phyloP scores from a whole-genome alignment of 129 eudicot species.

The Flaveria robusta region DNA sequence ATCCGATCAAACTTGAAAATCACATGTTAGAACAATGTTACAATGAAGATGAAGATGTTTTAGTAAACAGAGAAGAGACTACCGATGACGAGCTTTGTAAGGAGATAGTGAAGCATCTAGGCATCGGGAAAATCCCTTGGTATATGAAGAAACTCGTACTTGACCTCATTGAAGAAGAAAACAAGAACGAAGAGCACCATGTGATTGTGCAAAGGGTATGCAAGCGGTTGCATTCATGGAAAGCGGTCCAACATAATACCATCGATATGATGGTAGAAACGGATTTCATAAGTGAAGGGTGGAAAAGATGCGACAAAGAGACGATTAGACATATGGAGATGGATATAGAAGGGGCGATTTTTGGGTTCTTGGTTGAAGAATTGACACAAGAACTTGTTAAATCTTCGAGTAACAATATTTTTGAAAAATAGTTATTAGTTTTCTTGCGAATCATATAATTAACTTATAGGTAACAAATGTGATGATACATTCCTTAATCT shows the following conservation, averaged over 20 bases:
- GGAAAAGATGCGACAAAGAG: constrained; percentile 55
- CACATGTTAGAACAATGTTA: constrained; percentile 59
- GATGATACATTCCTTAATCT: constrained; percentile 8
- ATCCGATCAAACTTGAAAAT: constrained; percentile 83
- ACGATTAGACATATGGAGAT: constrained; percentile 35
- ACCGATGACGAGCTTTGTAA: constrained; percentile 28
- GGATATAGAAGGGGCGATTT: constrained; percentile 62
- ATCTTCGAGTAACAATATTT: background rate
- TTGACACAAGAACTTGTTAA: constrained; percentile 45
- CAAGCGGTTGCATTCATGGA: constrained; percentile 75
- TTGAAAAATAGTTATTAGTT: background rate
- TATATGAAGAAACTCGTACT: constrained; percentile 63
- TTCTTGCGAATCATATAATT: constrained; percentile 18
- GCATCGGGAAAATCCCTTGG: constrained; percentile 46
- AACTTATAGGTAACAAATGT: constrained; percentile 26
- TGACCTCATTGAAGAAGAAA: constrained; percentile 67
- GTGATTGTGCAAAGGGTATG: constrained; percentile 52
- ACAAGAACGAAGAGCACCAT: constrained; percentile 31
- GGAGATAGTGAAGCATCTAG: constrained; percentile 39
- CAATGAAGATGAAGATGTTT: constrained; percentile 41
- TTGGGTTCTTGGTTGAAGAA: constrained; percentile 60
- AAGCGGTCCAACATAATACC: constrained; percentile 68
- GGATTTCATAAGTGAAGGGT: constrained; percentile 62
- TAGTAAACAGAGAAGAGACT: constrained; percentile 11
- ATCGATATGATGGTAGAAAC: constrained; percentile 90